phyloP scores from a whole-genome alignment of 768 basidiomycete species.

The Trametes meyenii region DNA sequence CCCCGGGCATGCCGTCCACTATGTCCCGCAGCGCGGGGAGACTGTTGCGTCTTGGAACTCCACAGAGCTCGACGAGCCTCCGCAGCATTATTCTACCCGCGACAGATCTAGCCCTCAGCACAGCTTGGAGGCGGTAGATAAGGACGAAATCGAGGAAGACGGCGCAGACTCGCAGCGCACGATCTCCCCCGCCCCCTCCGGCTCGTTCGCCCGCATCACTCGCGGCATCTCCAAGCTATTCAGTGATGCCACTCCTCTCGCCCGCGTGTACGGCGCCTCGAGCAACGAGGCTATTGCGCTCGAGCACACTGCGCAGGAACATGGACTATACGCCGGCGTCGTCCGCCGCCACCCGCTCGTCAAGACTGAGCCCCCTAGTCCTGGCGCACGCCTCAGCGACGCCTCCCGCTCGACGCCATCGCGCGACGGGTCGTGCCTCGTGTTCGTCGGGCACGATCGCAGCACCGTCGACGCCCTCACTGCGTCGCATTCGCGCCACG shows the following conservation, averaged over 20 bases:
- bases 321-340: slow-evolving; percentile 35
- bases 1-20: background rate
- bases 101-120: background rate
- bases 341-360: slow-evolving; percentile 20
- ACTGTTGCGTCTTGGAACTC: slow-evolving; percentile 29
- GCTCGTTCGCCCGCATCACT: slow-evolving; percentile 15
- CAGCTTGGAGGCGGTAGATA: background rate
- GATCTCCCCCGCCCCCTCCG: slow-evolving; percentile 12
- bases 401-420: slow-evolving; percentile 5
- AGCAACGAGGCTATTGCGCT: slow-evolving; percentile 31
- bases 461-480: slow-evolving; percentile 29
- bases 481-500: background rate
- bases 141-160: slow-evolving; percentile 7
- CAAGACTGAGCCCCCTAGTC: slow-evolving; percentile 17
- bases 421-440: slow-evolving; percentile 36
- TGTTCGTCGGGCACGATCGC: slow-evolving; percentile 37
- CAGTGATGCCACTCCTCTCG: slow-evolving; percentile 31
- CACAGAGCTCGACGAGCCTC: slow-evolving; percentile 27
- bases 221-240: slow-evolving; percentile 27
- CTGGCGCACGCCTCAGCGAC: background rate
- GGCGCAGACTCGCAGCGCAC: slow-evolving; percentile 3
- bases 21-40: slow-evolving; percentile 13
- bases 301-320: slow-evolving; percentile 30
- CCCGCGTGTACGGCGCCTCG: slow-evolving; percentile 35
- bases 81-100: background rate